Evolutionary conservation across 1,284 basidiomycete genomes (phyloP).

Genomic region (Naganishia sp.): DNA sequence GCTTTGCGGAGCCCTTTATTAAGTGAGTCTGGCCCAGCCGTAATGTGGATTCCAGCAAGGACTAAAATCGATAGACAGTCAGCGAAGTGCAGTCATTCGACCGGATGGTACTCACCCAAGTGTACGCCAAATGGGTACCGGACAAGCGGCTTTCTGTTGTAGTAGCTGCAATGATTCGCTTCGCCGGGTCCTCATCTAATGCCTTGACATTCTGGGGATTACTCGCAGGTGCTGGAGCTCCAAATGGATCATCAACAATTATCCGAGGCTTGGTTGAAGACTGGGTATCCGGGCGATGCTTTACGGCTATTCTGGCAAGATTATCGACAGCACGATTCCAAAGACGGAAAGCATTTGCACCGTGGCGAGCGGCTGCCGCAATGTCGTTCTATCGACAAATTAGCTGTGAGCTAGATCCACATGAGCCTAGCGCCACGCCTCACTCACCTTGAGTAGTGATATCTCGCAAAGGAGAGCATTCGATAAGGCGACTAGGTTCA

Average conservation of each 20-base stretch:
- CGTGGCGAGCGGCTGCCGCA: conserved; percentile 61
- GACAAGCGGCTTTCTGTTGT: conserved; percentile 54
- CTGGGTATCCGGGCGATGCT: conserved; percentile 32
- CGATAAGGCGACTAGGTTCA: conserved; percentile 72
- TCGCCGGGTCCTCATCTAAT: conserved; percentile 47
- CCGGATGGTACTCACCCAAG: conserved; percentile 55
- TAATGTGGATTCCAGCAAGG: conserved; percentile 60
- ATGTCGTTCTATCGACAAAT: conserved; percentile 63
- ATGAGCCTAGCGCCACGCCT: too few relatives aligned
- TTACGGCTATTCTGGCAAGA: conserved; percentile 61
- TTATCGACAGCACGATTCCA: conserved; percentile 76
- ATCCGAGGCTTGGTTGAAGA: conserved; percentile 43
- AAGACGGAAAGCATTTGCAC: conserved; percentile 72
- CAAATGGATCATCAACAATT: conserved; percentile 40
- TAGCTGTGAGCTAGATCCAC: neutral
- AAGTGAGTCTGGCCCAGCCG: conserved; percentile 39
- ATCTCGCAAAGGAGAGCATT: conserved; percentile 67
- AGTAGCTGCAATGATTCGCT: conserved; percentile 42
- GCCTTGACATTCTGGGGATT: conserved; percentile 36
- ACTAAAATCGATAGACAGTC: conserved; percentile 2
- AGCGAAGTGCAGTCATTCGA: neutral
- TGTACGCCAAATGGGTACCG: conserved; percentile 71
- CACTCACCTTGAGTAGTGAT: conserved; percentile 65
- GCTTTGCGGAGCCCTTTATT: conserved; percentile 19
- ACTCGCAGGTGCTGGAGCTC: conserved; percentile 30